Percentiles rank a stretch among this genome's conserved stretches.
phyloP scores from a whole-genome alignment of 495 filamentous ascomycete genomes.

The Corynascus novoguineensis region DNA sequence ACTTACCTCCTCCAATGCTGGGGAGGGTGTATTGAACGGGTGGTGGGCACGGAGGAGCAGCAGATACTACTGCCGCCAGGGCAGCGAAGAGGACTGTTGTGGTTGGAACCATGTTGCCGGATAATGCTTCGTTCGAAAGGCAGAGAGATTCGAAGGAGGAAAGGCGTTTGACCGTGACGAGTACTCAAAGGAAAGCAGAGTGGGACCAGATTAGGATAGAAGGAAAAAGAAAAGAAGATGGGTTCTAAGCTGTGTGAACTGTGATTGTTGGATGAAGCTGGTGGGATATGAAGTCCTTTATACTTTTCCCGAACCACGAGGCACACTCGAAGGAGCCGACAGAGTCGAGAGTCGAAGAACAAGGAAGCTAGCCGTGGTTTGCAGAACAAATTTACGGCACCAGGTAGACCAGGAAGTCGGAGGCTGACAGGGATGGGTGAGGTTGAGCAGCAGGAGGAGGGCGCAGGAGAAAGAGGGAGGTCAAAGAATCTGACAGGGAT shows the following conservation, averaged over 20 bases:
- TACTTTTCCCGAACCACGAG: conserved; percentile 7
- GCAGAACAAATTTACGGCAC: neutral
- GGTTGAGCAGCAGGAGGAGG: conserved; percentile 14
- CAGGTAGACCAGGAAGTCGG: conserved; percentile 6
- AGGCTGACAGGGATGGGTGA: conserved; percentile 6
- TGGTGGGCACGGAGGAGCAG: conserved; percentile 16
- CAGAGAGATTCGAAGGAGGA: conserved; percentile 14
- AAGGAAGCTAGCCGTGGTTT: conserved; percentile 9
- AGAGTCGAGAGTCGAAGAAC: conserved; percentile 1
- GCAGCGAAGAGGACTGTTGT: conserved; percentile 22
- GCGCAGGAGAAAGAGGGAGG: conserved; percentile 10
- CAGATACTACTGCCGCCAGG: conserved; percentile 24
- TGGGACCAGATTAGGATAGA: neutral
- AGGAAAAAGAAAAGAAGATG: conserved; percentile 1
- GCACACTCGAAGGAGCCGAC: conserved; percentile 3
- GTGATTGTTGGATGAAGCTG: conserved; percentile 8
- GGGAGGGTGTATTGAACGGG: conserved; percentile 22
- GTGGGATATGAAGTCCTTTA: conserved; percentile 14
- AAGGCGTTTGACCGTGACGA: neutral
- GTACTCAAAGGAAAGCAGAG: neutral
- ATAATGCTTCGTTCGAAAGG: conserved; percentile 2
- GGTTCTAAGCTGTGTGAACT: conserved; percentile 4
- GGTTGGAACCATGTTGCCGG: conserved; percentile 29
- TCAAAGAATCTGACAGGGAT: conserved; percentile 22
- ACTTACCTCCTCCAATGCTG: conserved; percentile 22